A percentile compares a stretch with the other conserved stretches of the same genome.
phyloP scores from a whole-genome alignment of 495 filamentous ascomycete species.

The Pseudevernia furfuracea region DNA sequence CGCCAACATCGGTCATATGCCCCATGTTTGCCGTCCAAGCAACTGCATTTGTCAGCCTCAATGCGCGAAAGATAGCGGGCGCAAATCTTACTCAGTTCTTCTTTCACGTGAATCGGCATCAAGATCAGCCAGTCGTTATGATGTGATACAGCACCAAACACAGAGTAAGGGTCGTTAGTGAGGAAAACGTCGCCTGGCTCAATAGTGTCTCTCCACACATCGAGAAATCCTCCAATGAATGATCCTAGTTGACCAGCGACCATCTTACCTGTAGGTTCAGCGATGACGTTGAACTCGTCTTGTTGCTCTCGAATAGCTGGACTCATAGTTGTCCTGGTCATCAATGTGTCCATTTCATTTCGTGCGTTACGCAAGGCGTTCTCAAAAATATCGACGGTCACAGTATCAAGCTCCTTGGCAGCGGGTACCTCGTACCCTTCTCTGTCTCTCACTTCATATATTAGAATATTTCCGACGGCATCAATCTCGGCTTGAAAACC shows the following conservation, averaged over 20 bases:
- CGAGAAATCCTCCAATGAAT: slow-evolving; percentile 43
- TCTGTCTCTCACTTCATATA: slow-evolving; percentile 31
- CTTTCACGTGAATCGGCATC: slow-evolving; percentile 40
- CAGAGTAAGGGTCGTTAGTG: slow-evolving; percentile 46
- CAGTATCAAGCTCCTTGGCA: slow-evolving; percentile 32
- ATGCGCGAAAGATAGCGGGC: background rate
- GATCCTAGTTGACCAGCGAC: slow-evolving; percentile 46
- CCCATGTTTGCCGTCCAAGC: slow-evolving; percentile 46
- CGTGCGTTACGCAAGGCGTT: slow-evolving; percentile 41
- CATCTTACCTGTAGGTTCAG: slow-evolving; percentile 41
- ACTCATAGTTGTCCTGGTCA: slow-evolving; percentile 46
- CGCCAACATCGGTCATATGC: slow-evolving; percentile 45
- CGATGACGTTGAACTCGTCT: slow-evolving; percentile 48
- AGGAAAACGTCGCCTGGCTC: slow-evolving; percentile 45
- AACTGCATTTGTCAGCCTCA: slow-evolving; percentile 22
- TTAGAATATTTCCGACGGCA: slow-evolving; percentile 41
- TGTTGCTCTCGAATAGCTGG: slow-evolving; percentile 47
- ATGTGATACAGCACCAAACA: slow-evolving; percentile 43
- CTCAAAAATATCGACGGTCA: slow-evolving; percentile 36
- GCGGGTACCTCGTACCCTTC: slow-evolving; percentile 23
- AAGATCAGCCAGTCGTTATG: slow-evolving; percentile 44
- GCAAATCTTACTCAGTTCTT: slow-evolving; percentile 26
- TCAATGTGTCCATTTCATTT: slow-evolving; percentile 44
- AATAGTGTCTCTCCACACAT: slow-evolving; percentile 39
- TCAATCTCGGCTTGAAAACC: slow-evolving; percentile 40